These are phyloP conservation scores for Wickerhamiella slavikovae DNA, from an alignment of 805 yeast species.

Conservation along the genomic window DNA sequence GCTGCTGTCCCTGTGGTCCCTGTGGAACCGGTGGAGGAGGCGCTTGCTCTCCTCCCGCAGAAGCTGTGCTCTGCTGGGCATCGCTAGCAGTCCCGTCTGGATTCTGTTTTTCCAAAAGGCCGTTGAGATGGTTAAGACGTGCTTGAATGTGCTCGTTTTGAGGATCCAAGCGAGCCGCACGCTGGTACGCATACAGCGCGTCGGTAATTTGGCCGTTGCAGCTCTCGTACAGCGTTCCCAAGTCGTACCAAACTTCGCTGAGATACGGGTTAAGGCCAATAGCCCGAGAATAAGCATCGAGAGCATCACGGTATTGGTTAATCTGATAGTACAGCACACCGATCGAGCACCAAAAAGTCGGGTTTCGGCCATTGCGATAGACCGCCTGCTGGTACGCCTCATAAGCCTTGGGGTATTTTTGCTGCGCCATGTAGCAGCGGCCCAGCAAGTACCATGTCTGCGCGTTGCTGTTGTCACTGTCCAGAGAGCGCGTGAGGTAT, in stretches of 20 bases:
- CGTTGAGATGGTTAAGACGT: slow-evolving; percentile 57
- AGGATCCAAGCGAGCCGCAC: slow-evolving; percentile 91
- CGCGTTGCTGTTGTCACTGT: slow-evolving; percentile 77
- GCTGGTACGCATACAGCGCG: slow-evolving; percentile 90
- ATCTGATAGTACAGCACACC: slow-evolving; percentile 95
- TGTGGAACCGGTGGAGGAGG: slow-evolving; percentile 5
- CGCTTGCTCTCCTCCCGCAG: slow-evolving; percentile 38
- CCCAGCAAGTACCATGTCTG: slow-evolving; percentile 96
- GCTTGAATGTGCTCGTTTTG: slow-evolving; percentile 86
- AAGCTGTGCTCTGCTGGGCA: slow-evolving; percentile 10
- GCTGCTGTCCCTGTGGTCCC: slow-evolving; percentile 6
- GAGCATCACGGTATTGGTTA: slow-evolving; percentile 86
- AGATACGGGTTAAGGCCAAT: slow-evolving; percentile 89
- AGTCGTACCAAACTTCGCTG: slow-evolving; percentile 95
- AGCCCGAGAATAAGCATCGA: slow-evolving; percentile 94
- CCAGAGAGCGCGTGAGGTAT: slow-evolving; percentile 68
- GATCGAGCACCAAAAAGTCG: slow-evolving; percentile 91
- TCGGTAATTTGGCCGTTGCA: slow-evolving; percentile 90
- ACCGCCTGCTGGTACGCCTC: slow-evolving; percentile 98
- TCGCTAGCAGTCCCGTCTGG: neutral
- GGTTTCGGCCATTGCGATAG: slow-evolving; percentile 87
- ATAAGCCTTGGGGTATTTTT: slow-evolving; percentile 88
- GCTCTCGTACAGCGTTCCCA: slow-evolving; percentile 91
- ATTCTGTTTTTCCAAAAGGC: slow-evolving; percentile 13
- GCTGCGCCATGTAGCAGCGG: slow-evolving; percentile 89